Evolutionary conservation across 2,329 filamentous ascomycete species (phyloP), one percentile per base, ranked within the genome.

Genomic region (Ophiostoma piceae): DNA sequence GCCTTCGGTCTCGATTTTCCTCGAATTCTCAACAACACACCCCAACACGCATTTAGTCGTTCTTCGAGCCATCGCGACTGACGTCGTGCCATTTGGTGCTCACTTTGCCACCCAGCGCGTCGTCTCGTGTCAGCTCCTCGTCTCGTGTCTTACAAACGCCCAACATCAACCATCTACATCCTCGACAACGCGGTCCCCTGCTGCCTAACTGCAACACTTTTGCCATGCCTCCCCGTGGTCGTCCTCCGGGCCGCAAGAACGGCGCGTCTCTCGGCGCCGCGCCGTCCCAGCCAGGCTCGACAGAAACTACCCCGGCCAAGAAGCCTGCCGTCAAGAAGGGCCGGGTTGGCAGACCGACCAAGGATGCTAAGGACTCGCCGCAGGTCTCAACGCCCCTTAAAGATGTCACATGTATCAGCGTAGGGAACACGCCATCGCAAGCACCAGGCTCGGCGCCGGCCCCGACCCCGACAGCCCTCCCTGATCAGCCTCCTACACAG

Each of bases 171-270:
- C 19, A 19, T 7, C 62, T 22, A n/a, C 2, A 14, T 29, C 3
- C 62, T 39, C 35, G n/a, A 65, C 35, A 16, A 64, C 57, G 12
- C 57, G 2, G 0, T 14, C 6, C n/a, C 29, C 60, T 35, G 12
- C 39, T 14, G 8, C 39, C 39, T 62, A 8, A 35, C 32, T 22
- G n/a, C 32, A 12, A 39, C 51, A 32, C 19, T n/a, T n/a, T 4
- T 6, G 19, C 16, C 32, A 74, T 73, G 72, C 41, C 72, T 32
- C 73, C 70, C 9, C 69, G 73, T 51, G 72, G 72, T 51, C 69
- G 73, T 39, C 73, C 72, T 2, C 72, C 72, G 16, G 71, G 72
- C 43, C 72, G 72, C 6, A 74, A 70, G 57, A 66, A 71, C n/a
- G 54, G 67, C 64, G n/a, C 22, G 26, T 67, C 67, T 26, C 64